Evolutionary conservation across 2,329 filamentous ascomycete genomes (phyloP).

Genomic region (Fusarium neocosmosporiellum): DNA sequence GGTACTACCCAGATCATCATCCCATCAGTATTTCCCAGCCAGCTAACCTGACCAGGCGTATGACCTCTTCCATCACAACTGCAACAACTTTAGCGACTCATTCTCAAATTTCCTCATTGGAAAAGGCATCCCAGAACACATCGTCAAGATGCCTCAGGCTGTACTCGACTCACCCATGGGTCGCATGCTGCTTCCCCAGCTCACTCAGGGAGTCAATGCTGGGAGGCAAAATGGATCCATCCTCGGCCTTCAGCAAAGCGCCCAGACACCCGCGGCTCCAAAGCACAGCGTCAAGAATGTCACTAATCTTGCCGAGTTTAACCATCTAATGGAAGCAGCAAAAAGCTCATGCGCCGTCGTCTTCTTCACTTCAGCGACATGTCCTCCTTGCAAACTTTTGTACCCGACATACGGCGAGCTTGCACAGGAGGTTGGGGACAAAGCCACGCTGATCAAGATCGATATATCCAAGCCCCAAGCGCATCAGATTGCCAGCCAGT

Average conservation of each 20-base stretch:
- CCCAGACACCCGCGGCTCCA: constrained; percentile 39
- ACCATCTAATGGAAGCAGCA: constrained; percentile 63
- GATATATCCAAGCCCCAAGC: constrained; percentile 77
- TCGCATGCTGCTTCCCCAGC: constrained; percentile 83
- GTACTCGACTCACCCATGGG: constrained; percentile 90
- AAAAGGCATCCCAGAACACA: constrained; percentile 87
- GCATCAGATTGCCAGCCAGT: constrained; percentile 71
- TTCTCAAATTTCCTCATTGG: constrained; percentile 90
- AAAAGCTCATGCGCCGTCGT: constrained; percentile 78
- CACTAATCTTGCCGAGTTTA: constrained; percentile 55
- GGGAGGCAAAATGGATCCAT: constrained; percentile 62
- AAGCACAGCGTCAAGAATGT: constrained; percentile 67
- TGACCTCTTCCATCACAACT: constrained; percentile 91
- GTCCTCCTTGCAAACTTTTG: constrained; percentile 83
- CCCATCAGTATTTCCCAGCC: background rate
- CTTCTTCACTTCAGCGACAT: constrained; percentile 93
- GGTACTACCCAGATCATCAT: constrained; percentile 53
- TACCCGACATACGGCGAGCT: constrained; percentile 87
- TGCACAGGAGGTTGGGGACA: constrained; percentile 76
- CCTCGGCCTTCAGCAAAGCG: constrained; percentile 61
- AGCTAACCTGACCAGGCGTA: constrained; percentile 71
- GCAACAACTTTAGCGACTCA: constrained; percentile 97
- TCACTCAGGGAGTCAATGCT: constrained; percentile 63
- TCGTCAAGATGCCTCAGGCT: constrained; percentile 84
- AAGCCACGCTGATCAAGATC: constrained; percentile 82